Evolutionary conservation across 1,284 basidiomycete genomes (phyloP).

Genomic region (Cryptococcus sp.): DNA sequence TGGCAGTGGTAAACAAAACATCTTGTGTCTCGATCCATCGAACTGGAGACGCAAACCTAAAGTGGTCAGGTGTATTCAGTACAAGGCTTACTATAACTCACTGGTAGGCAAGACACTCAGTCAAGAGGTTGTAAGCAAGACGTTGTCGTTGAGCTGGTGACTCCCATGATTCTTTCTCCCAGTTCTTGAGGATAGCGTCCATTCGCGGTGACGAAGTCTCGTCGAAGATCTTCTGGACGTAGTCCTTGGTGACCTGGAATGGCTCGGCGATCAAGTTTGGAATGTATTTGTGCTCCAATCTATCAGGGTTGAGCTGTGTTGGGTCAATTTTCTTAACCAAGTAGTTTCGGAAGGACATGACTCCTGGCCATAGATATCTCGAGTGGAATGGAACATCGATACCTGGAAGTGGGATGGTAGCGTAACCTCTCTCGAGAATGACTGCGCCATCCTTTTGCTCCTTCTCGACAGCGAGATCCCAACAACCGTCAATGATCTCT

Average conservation of each 20-base stretch:
- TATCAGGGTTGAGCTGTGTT: conserved; percentile 82
- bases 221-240: conserved; percentile 91
- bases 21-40: conserved; percentile 99
- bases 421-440: conserved; percentile 92
- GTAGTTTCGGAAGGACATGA: conserved; percentile 71
- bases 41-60: conserved; percentile 70
- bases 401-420: conserved; percentile 90
- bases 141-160: conserved; percentile 76
- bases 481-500: conserved; percentile 83
- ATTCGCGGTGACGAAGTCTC: conserved; percentile 90
- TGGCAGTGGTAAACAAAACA: conserved; percentile 80
- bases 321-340: conserved; percentile 97
- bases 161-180: conserved; percentile 90
- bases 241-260: conserved; percentile 83
- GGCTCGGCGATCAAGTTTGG: conserved; percentile 95
- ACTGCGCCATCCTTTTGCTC: conserved; percentile 77
- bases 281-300: conserved; percentile 89
- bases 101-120: conserved; percentile 94
- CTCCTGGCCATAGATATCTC: conserved; percentile 96
- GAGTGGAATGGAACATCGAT: conserved; percentile 99
- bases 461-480: conserved; percentile 66
- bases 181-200: conserved; percentile 84
- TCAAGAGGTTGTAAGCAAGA: conserved; percentile 89
- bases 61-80: not conserved
- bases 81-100: conserved; percentile 18